Conservation (phyloP, 2,329 filamentous ascomycete genomes). For the Aspergillus chevalieri region DNA sequence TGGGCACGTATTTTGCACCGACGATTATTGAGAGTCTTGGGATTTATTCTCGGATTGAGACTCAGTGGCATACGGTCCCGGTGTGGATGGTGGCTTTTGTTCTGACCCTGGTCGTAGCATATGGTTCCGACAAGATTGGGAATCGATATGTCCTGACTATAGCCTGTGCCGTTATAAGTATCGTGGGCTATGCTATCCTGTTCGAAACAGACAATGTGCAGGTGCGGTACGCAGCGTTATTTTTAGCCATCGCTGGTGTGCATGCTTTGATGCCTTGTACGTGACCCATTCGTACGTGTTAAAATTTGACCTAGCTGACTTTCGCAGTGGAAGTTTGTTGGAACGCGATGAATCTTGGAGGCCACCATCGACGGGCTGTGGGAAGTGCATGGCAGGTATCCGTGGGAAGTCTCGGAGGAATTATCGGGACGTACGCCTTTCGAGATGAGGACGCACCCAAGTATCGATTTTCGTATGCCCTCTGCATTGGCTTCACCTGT, state of each 20-base stretch:
- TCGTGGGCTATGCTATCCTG: constrained; percentile 26
- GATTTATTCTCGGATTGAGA: constrained; percentile 46
- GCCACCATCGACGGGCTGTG: constrained; percentile 45
- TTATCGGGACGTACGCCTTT: constrained; percentile 49
- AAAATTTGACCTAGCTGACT: neutral
- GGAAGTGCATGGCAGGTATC: constrained; percentile 47
- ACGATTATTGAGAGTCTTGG: constrained; percentile 42
- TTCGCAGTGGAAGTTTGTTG: constrained; percentile 39
- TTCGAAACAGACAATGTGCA: constrained; percentile 16
- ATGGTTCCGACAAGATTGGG: constrained; percentile 18
- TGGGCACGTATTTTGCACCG: constrained; percentile 44
- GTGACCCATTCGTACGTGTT: neutral
- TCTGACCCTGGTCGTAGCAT: constrained; percentile 26
- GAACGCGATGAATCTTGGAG: constrained; percentile 51
- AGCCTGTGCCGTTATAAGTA: constrained; percentile 21
- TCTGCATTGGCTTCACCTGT: constrained; percentile 19
- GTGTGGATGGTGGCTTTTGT: constrained; percentile 30
- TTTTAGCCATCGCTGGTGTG: constrained; percentile 17
- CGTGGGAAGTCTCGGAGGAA: constrained; percentile 46
- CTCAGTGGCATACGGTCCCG: constrained; percentile 50
- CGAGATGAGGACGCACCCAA: constrained; percentile 27
- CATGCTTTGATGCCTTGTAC: constrained; percentile 20
- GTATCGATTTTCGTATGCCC: constrained; percentile 19
- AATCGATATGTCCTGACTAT: constrained; percentile 27
- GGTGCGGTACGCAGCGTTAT: constrained; percentile 23